phyloP scores from a whole-genome alignment of 2,329 filamentous ascomycete species.

The Penicillium glabrum region DNA sequence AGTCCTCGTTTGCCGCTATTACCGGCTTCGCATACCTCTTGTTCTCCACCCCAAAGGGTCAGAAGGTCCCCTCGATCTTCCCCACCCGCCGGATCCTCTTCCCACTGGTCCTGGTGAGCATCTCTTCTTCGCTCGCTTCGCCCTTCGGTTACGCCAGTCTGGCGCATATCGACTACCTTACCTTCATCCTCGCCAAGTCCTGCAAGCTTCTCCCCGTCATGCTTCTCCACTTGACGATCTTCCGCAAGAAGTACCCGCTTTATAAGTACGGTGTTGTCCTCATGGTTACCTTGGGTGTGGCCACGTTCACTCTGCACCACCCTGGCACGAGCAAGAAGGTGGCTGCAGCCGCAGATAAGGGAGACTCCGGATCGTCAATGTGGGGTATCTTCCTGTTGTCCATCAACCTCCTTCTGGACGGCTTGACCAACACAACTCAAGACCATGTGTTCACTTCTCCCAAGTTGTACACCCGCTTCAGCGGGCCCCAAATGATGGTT shows the following conservation, averaged over 20 bases:
- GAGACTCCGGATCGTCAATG: slow-evolving; percentile 63
- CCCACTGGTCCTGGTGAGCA: slow-evolving; percentile 78
- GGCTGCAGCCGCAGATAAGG: slow-evolving; percentile 45
- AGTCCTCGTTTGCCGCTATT: slow-evolving; percentile 82
- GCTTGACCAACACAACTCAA: slow-evolving; percentile 93
- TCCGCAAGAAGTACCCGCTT: slow-evolving; percentile 82
- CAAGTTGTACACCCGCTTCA: slow-evolving; percentile 69
- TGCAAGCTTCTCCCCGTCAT: slow-evolving; percentile 99
- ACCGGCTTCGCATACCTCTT: slow-evolving; percentile 80
- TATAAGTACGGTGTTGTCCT: slow-evolving; percentile 96
- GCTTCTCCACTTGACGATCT: slow-evolving; percentile 91
- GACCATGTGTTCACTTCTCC: slow-evolving; percentile 80
- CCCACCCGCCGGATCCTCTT: slow-evolving; percentile 71
- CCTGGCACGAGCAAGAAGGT: slow-evolving; percentile 62
- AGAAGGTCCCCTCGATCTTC: slow-evolving; percentile 60
- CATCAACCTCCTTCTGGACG: slow-evolving; percentile 92
- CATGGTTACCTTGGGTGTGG: slow-evolving; percentile 87
- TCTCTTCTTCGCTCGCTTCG: slow-evolving; percentile 86
- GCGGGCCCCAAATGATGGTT: slow-evolving; percentile 99
- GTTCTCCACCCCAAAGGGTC: slow-evolving; percentile 58
- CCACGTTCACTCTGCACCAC: slow-evolving; percentile 88
- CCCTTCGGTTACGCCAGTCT: slow-evolving; percentile 93
- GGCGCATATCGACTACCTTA: slow-evolving; percentile 95
- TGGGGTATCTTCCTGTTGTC: slow-evolving; percentile 75
- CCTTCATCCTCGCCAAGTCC: slow-evolving; percentile 93